Base-by-base conservation (phyloP, 108 stramenopile genomes). In the Schizochytrium sp. region DNA sequence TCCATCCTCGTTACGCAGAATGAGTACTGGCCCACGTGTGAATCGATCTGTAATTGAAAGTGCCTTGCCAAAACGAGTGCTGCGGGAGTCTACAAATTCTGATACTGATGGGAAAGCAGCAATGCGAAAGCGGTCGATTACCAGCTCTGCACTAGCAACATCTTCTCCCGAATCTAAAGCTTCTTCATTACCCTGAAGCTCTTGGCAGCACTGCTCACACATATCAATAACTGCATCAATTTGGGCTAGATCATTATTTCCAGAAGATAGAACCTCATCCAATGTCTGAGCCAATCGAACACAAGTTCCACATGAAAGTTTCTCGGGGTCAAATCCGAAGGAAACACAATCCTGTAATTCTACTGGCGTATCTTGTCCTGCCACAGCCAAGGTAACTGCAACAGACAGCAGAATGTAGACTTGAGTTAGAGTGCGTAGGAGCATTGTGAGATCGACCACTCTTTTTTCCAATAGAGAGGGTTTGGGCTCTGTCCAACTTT, bases 21-120 rank as follows among this genome's bases (percentile, higher is more conserved):
- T 69, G 64, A 69, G 64, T 15, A 44, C 64, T 38, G 64, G 64
- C 64, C 64, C 40, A 44, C 64, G 64, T 44, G 64, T 38, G 28
- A 69, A 69, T 8, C 64, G 64, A 15, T 69, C 64, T 7, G 64
- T 69, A 44, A 69, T 44, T 44, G 44, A 8, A 44, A 69, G 64
- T 44, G 64, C 64, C 12, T 15, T 7, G 64, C 64, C 64, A 15
- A 69, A 69, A 44, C 15, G 64, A 1, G 64, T 44, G 64, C 64
- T 69, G 42, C 44, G 40, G 12, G 40, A 8, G 64, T 15, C 44
- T 2, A 69, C 5, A 38, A 69, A 69, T 8, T 69, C 15, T 7
- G 64, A 38, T 7, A 69, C 64, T 7, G 7, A 38, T 8, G 64
- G 64, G 28, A 69, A 69, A 15, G 19, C 64, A 1, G 2, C 7